Evolutionary conservation across 305 asterid species (phyloP).

Genomic region (Ajuga reptans): DNA sequence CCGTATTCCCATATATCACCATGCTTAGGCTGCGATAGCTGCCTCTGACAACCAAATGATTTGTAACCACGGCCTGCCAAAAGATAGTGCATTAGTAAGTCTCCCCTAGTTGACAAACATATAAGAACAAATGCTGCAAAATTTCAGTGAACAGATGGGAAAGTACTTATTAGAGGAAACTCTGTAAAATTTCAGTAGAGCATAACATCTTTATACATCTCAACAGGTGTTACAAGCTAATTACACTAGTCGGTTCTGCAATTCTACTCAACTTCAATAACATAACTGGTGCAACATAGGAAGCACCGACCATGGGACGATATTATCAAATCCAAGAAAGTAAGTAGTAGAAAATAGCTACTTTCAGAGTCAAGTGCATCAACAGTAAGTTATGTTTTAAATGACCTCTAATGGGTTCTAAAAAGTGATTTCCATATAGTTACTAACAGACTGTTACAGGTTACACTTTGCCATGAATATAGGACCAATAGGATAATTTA

Average conservation of each 20-base stretch:
- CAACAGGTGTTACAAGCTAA: constrained; percentile 1
- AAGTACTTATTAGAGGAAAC: not conserved
- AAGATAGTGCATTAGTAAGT: constrained; percentile 20
- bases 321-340: constrained; percentile 9
- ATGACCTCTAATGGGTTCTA: not conserved
- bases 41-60: constrained; percentile 92
- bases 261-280: constrained; percentile 5
- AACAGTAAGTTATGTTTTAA: not conserved
- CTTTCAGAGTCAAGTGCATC: not conserved
- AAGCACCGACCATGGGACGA: constrained; percentile 6
- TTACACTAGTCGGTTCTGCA: not conserved
- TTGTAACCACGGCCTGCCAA: constrained; percentile 76
- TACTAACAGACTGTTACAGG: not conserved
- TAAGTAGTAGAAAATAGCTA: not conserved
- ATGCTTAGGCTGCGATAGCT: constrained; percentile 93
- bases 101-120: not conserved
- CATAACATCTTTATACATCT: not conserved
- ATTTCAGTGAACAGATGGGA: not conserved
- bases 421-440: not conserved
- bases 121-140: not conserved
- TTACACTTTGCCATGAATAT: not conserved
- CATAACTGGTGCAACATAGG: not conserved
- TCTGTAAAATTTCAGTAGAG: not conserved
- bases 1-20: constrained; percentile 91
- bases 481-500: not conserved